These are phyloP conservation scores for Backusella liffmaniae DNA, from an alignment of 192 early-diverging fungal species.

Conservation along the genomic window DNA sequence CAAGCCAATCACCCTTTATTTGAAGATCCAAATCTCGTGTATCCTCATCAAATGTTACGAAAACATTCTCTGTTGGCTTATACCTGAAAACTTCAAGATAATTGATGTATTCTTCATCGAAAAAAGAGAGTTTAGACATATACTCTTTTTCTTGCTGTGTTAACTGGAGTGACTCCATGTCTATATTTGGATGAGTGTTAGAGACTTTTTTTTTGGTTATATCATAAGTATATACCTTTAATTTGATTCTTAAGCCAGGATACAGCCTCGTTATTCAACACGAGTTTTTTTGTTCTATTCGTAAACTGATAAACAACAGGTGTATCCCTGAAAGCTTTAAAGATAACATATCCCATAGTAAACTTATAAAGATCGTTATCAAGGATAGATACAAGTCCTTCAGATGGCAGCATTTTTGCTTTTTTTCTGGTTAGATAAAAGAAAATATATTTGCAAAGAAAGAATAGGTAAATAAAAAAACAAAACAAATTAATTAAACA, in stretches of 20 bases:
- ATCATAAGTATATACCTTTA: conserved; percentile 13
- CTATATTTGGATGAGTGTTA: conserved; percentile 9
- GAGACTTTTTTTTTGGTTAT: neutral
- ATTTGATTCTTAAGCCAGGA: conserved; percentile 43
- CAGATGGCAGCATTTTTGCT: neutral
- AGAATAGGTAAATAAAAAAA: neutral
- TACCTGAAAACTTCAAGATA: conserved; percentile 59
- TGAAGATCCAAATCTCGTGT: conserved; percentile 38
- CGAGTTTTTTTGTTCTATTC: conserved; percentile 49
- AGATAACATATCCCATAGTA: conserved; percentile 75
- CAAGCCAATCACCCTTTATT: conserved; percentile 61
- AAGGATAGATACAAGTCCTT: conserved; percentile 54
- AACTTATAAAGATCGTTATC: conserved; percentile 86
- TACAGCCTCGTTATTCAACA: conserved; percentile 42
- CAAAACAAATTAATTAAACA: neutral
- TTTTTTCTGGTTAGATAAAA: neutral
- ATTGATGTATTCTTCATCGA: conserved; percentile 55
- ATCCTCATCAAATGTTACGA: conserved; percentile 20
- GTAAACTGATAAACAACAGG: conserved; percentile 63
- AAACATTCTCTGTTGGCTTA: conserved; percentile 45
- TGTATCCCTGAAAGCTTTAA: conserved; percentile 63
- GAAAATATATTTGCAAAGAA: neutral
- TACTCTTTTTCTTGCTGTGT: conserved; percentile 39
- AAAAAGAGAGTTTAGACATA: conserved; percentile 49
- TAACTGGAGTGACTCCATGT: conserved; percentile 44